Evolutionary conservation across 1,139 yeast species (phyloP).

Genomic region (Yamadazyma dendronema): DNA sequence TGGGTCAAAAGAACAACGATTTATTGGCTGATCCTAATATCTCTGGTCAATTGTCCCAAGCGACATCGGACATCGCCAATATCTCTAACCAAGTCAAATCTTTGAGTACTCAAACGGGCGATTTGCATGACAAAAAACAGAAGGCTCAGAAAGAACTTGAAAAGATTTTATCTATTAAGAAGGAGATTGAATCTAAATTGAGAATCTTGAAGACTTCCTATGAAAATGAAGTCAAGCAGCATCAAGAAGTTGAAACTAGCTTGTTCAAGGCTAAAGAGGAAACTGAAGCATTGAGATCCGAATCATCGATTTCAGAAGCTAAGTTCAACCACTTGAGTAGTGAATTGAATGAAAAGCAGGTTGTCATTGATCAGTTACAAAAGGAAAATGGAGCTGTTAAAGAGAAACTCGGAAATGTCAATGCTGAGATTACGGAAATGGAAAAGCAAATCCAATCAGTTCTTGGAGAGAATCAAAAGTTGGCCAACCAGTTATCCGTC

Average conservation of each 20-base stretch:
- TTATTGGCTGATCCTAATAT: conserved; percentile 58
- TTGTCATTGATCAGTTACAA: conserved; percentile 62
- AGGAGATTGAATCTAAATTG: conserved; percentile 70
- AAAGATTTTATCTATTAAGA: conserved; percentile 60
- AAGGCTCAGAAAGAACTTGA: conserved; percentile 76
- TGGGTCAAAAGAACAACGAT: conserved; percentile 36
- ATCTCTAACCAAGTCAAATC: conserved; percentile 82
- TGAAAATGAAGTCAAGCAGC: conserved; percentile 76
- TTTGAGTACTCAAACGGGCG: conserved; percentile 69
- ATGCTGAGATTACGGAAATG: conserved; percentile 63
- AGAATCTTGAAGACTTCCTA: conserved; percentile 65
- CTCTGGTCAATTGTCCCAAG: conserved; percentile 69
- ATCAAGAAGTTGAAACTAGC: conserved; percentile 62
- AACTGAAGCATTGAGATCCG: conserved; percentile 69
- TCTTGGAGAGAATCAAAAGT: conserved; percentile 54
- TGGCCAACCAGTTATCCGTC: conserved; percentile 62
- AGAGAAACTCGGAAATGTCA: conserved; percentile 64
- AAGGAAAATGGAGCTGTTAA: conserved; percentile 62
- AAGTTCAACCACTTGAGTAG: conserved; percentile 70
- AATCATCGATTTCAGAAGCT: conserved; percentile 79
- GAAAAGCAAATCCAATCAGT: conserved; percentile 54
- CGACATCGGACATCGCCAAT: conserved; percentile 85
- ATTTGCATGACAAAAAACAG: conserved; percentile 65
- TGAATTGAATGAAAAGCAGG: conserved; percentile 61
- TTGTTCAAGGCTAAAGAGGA: conserved; percentile 63